Base-by-base conservation (phyloP, 2,329 filamentous ascomycete genomes). In the Aspergillus sp. region DNA sequence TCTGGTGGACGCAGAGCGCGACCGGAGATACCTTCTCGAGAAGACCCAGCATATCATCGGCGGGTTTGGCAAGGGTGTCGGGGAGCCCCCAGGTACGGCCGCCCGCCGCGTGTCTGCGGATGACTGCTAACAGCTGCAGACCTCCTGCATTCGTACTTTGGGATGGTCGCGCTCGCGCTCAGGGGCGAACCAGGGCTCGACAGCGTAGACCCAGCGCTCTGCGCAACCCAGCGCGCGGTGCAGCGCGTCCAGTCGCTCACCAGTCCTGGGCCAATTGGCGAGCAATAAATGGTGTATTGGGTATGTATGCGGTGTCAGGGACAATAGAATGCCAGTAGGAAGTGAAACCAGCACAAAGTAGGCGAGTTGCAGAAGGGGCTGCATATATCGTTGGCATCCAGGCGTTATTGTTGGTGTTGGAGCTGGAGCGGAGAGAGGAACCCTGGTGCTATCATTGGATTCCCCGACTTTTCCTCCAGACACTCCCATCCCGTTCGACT, bases 141-240 rank as follows among this genome's bases (percentile, higher is more conserved):
- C 60, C 69, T 96, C 15, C 85, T 93, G 45, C 91, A 98, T 55
- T 83, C 82, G 0, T 95, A 88, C 54, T 72, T 96, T 17, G 91
- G 86, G 0, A 71, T 96, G 20, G 82, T 86, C 2, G 80, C 83
- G 1, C 66, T 98, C 24, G 77, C 80, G 0, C 72, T 84, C 11
- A 73, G 86, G 55, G 75, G 76, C 5, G 83, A 93, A 44, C 56
- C 70, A 1, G 74, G 74, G 0, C 55, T 96, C 24, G 81, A 80
- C 41, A 60, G 66, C 13, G 70, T 94, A 30, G 86, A 96, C 55
- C 71, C 81, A 0, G 74, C 74, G 1, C 63, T 95, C 31, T 93
- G 86, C 50, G 74, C 89, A 24, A 86, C 82, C 42, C 62, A 69
- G 36, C 55, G 60, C 24, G 55, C 60, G 19, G 51, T 58, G 25